Evolutionary conservation across 495 filamentous ascomycete species (phyloP).

Genomic region (Penicillium pancosmium): DNA sequence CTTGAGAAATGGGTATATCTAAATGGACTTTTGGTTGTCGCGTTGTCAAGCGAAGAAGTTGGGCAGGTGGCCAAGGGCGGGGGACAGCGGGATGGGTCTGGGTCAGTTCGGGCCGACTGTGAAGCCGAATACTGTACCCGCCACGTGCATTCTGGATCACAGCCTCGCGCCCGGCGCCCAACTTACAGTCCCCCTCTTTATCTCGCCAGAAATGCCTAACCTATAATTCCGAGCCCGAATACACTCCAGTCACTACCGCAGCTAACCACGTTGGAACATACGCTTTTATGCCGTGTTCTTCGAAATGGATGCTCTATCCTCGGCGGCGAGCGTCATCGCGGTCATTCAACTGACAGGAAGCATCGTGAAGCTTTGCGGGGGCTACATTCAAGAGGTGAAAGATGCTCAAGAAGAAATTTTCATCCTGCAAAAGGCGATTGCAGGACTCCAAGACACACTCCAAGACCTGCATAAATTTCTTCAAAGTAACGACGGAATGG

Average conservation of each 20-base stretch:
- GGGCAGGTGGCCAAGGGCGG: too few species aligned
- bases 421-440: constrained; percentile 22
- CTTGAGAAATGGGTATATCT: background rate
- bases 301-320: constrained; percentile 25
- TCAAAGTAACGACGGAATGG: constrained; percentile 17
- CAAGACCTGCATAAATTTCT: constrained; percentile 27
- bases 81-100: too few species aligned
- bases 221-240: constrained; percentile 6
- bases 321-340: constrained; percentile 27
- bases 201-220: constrained; percentile 12
- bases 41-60: too few species aligned
- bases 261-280: constrained; percentile 7
- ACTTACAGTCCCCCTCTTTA: constrained; percentile 11
- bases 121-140: background rate
- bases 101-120: too few species aligned
- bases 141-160: constrained; percentile 8
- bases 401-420: constrained; percentile 31
- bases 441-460: constrained; percentile 21
- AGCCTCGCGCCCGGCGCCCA: constrained; percentile 11
- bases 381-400: constrained; percentile 33
- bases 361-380: constrained; percentile 32
- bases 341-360: constrained; percentile 31
- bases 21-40: too few species aligned
- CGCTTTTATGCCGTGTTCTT: constrained; percentile 12
- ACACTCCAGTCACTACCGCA: constrained; percentile 11